A percentile compares a stretch with the other conserved stretches of the same genome.
These are phyloP conservation scores for Cystobasidium tubakii DNA, from an alignment of 768 basidiomycete genomes.

Conservation along the genomic window DNA sequence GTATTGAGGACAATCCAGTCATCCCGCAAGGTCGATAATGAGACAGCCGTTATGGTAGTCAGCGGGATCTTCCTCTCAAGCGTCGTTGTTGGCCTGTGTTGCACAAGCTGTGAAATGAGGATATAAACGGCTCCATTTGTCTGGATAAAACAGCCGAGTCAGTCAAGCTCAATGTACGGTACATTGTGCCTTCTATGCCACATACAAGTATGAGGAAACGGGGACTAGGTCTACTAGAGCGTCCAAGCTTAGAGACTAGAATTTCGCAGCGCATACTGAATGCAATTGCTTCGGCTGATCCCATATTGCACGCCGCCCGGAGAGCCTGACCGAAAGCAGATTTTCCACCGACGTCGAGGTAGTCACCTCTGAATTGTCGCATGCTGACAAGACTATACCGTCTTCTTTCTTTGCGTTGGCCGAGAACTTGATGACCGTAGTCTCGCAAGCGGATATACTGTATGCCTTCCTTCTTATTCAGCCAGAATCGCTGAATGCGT, in stretches of 20 bases:
- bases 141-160: no score
- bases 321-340: conserved; percentile 68
- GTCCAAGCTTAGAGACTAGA: conserved; percentile 72
- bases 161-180: not conserved
- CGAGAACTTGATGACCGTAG: conserved; percentile 87
- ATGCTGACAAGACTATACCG: conserved; percentile 89
- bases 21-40: conserved; percentile 80
- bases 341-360: conserved; percentile 80
- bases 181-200: conserved; percentile 38
- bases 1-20: conserved; percentile 89
- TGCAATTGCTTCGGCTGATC: conserved; percentile 64
- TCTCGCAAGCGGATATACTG: conserved; percentile 86
- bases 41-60: conserved; percentile 76
- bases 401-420: conserved; percentile 83
- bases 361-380: conserved; percentile 91
- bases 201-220: conserved; percentile 82
- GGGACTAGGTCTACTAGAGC: conserved; percentile 86
- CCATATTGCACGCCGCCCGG: conserved; percentile 59
- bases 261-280: conserved; percentile 79
- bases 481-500: conserved; percentile 97
- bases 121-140: conserved; percentile 81
- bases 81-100: conserved; percentile 58
- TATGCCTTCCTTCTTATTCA: conserved; percentile 89
- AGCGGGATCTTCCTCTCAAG: conserved; percentile 85
- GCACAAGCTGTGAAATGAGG: conserved; percentile 57